Base-by-base conservation (phyloP, 768 basidiomycete genomes). In the Suillus sp. region DNA sequence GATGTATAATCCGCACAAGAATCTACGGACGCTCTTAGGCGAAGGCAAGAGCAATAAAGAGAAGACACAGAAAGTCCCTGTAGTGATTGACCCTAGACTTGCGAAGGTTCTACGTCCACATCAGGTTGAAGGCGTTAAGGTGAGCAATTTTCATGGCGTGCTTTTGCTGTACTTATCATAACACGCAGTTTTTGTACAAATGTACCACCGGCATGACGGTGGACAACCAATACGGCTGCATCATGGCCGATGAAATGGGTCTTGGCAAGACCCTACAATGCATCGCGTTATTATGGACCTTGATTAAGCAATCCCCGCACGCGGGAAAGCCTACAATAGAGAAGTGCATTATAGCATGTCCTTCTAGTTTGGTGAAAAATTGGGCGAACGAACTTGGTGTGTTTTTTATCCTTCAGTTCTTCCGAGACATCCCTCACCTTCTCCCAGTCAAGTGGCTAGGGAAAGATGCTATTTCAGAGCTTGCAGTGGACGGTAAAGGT, bases 171-270 rank as follows among this genome's bases (percentile, higher is more conserved):
- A 48, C 35, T 38, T 59, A 64, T 45, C n/a, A 66, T 62, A 4
- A 54, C 43, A 40, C 9, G 22, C 68, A 99, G 95, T 99, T 99
- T 76, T 75, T 99, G 74, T 99, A 96, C 77, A 89, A 86, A 75
- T 97, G 96, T 75, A 89, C 95, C 5, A 97, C 95, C 0, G 97
- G 96, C 1, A 91, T 96, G 87, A 76, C 96, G 62, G 92, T 91
- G 42, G 90, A 93, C 51, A 92, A 94, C 69, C 94, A 96, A 65
- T 90, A 88, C 65, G 93, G 93, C 0, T 99, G 96, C 71, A 99
- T 99, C 75, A 98, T 99, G 96, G 96, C 96, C 1, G 96, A 99
- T 71, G 96, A 96, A 77, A 99, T 99, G 96, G 96, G 96, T 70
- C 86, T 99, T 16, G 96, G 94, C 20, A 96, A 97, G 76, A 96